Percentiles rank a stretch among this genome's conserved stretches.
Evolutionary conservation across 192 early-diverging fungal genomes (phyloP).

Genomic region (Oehlia diaphana): DNA sequence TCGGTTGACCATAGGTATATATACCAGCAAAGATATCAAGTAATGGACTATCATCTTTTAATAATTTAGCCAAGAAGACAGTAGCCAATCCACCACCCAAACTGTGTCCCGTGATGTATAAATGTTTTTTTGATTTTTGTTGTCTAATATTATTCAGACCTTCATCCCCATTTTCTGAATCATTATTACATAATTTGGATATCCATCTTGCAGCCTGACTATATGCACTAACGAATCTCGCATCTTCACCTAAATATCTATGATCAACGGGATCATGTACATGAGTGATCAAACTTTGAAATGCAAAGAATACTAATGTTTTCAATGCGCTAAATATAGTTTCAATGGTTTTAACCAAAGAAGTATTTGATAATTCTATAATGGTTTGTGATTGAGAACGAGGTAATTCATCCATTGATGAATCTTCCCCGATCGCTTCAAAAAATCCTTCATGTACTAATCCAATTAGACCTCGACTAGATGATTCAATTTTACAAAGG

Average conservation of each 20-base stretch:
- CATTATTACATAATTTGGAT: conserved; percentile 27
- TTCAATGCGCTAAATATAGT: conserved; percentile 43
- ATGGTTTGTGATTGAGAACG: conserved; percentile 36
- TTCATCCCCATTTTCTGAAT: background rate
- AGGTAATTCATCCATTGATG: conserved; percentile 25
- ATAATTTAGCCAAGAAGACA: conserved; percentile 55
- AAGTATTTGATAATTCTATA: conserved; percentile 48
- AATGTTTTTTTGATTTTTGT: conserved; percentile 39
- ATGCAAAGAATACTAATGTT: conserved; percentile 42
- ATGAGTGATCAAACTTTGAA: conserved; percentile 42
- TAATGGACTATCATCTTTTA: conserved; percentile 47
- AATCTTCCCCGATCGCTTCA: conserved; percentile 46
- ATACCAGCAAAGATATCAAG: conserved; percentile 53
- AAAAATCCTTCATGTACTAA: conserved; percentile 56
- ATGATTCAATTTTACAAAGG: conserved; percentile 33
- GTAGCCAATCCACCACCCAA: conserved; percentile 52
- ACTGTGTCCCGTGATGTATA: conserved; percentile 57
- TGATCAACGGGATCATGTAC: conserved; percentile 54
- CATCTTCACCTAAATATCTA: conserved; percentile 45
- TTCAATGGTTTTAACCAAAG: conserved; percentile 44
- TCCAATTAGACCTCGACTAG: conserved; percentile 37
- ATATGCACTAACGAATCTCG: conserved; percentile 43
- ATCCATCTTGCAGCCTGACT: conserved; percentile 46
- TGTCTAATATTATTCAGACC: background rate
- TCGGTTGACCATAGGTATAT: conserved; percentile 55